These are phyloP conservation scores for Bryoerythrophyllum caledonicum DNA, from an alignment of 225 moss, liverwort and hornwort species.

Conservation along the genomic window DNA sequence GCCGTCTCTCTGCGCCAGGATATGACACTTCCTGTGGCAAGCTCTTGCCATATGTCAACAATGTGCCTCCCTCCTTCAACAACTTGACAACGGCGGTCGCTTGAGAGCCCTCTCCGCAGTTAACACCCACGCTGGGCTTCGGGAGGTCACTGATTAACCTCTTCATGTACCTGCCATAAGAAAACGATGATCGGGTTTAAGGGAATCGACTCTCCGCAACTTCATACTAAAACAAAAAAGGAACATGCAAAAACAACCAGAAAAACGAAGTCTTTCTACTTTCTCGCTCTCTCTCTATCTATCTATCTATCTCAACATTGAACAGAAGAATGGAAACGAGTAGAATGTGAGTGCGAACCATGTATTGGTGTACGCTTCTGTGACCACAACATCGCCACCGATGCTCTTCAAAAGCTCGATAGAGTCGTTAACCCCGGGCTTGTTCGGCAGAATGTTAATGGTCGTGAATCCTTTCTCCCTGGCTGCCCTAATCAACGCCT, in stretches of 20 bases:
- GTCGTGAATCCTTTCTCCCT: slow-evolving; percentile 55
- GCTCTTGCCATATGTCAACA: slow-evolving; percentile 57
- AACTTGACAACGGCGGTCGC: slow-evolving; percentile 68
- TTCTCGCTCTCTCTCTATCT: neutral
- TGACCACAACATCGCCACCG: slow-evolving; percentile 69
- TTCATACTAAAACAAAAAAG: neutral
- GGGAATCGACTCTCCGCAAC: neutral
- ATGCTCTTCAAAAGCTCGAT: slow-evolving; percentile 68
- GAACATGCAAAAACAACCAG: neutral
- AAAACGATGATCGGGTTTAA: neutral
- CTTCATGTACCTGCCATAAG: slow-evolving; percentile 65
- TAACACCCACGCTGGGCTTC: slow-evolving; percentile 60
- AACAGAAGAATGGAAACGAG: neutral
- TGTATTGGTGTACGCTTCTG: slow-evolving; percentile 67
- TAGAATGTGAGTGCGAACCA: slow-evolving; percentile 44
- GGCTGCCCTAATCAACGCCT: slow-evolving; percentile 66
- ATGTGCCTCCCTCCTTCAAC: slow-evolving; percentile 64
- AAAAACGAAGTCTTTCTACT: neutral
- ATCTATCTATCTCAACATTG: neutral
- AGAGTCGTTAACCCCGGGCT: slow-evolving; percentile 47
- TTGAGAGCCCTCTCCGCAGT: slow-evolving; percentile 60
- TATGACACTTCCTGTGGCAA: slow-evolving; percentile 63
- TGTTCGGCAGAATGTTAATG: slow-evolving; percentile 62
- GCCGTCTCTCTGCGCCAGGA: slow-evolving; percentile 61
- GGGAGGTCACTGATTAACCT: slow-evolving; percentile 71